phyloP scores from a whole-genome alignment of 495 filamentous ascomycete species.

The Sphaerosporella brunnea region DNA sequence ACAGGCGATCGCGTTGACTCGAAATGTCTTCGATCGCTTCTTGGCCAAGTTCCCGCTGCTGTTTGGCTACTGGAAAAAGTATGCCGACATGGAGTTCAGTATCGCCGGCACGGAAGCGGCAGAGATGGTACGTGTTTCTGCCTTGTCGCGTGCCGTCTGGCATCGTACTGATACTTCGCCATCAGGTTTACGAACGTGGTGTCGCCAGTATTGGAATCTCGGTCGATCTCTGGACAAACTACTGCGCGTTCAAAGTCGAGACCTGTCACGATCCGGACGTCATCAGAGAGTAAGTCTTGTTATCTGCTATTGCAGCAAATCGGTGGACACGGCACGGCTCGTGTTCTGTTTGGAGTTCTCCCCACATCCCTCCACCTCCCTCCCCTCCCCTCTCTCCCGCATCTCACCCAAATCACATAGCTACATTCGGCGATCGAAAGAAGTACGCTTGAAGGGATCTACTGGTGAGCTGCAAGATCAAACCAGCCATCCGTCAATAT shows the following conservation, averaged over 20 bases:
- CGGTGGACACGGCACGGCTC: neutral
- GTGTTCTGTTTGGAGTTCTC: conserved; percentile 12
- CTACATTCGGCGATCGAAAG: conserved; percentile 8
- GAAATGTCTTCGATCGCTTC: conserved; percentile 77
- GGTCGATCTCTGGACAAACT: conserved; percentile 91
- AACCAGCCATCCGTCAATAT: conserved; percentile 19
- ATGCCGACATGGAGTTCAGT: conserved; percentile 92
- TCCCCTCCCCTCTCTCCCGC: conserved; percentile 18
- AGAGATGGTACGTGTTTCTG: conserved; percentile 69
- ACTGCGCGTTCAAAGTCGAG: conserved; percentile 93
- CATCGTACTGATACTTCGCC: neutral
- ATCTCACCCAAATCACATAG: conserved; percentile 15
- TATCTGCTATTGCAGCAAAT: conserved; percentile 29
- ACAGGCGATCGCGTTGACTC: conserved; percentile 68
- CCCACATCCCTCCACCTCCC: conserved; percentile 29
- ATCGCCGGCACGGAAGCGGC: conserved; percentile 94
- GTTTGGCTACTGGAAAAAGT: conserved; percentile 99
- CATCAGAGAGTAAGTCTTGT: conserved; percentile 95
- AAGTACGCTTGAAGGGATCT: conserved; percentile 16
- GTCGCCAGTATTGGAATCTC: conserved; percentile 83
- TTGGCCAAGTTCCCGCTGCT: conserved; percentile 88
- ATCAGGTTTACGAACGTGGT: conserved; percentile 82
- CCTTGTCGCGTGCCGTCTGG: conserved; percentile 1
- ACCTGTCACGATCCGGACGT: conserved; percentile 85
- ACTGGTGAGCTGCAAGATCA: conserved; percentile 26